Evolutionary conservation across 768 basidiomycete genomes (phyloP).

Genomic region (Panaeolus cyanescens): DNA sequence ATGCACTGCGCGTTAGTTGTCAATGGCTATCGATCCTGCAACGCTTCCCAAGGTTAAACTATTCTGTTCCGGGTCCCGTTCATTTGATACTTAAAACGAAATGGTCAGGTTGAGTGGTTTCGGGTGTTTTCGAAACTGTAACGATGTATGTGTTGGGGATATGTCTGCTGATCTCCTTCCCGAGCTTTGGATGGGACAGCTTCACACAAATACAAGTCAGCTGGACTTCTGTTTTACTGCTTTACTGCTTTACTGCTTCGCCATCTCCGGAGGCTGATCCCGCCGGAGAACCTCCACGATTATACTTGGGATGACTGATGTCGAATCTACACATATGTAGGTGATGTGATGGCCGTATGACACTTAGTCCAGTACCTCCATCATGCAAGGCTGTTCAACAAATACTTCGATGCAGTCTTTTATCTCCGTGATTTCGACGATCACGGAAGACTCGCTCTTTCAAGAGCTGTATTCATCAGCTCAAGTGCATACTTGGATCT

Average conservation of each 20-base stretch:
- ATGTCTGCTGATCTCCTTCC: neutral
- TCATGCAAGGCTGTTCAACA: neutral
- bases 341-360: neutral
- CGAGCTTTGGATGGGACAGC: neutral
- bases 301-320: neutral
- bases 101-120: neutral
- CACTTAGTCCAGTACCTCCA: neutral
- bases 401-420: neutral
- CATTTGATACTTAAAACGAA: neutral
- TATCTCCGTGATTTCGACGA: neutral
- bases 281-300: neutral
- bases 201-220: neutral
- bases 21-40: neutral
- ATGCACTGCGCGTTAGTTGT: neutral
- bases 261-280: neutral
- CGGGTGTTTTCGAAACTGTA: neutral
- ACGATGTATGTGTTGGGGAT: neutral
- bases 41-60: neutral
- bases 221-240: neutral
- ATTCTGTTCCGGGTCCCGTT: neutral
- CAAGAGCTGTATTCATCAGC: neutral
- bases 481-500: neutral
- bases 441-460: neutral
- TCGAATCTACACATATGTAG: neutral
- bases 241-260: neutral